Conservation (phyloP, 768 basidiomycete genomes). For the Hericium coralloides region DNA sequence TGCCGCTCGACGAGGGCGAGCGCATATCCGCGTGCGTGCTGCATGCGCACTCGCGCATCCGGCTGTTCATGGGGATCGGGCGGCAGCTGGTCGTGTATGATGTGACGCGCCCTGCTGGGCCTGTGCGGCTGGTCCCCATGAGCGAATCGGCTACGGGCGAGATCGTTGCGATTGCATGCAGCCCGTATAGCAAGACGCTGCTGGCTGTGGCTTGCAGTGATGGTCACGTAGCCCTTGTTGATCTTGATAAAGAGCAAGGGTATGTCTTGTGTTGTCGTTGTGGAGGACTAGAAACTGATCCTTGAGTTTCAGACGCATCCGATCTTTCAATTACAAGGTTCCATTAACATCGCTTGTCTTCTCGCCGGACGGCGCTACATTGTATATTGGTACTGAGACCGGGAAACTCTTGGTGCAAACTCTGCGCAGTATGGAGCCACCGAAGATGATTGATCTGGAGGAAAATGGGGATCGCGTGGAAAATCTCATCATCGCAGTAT, state of each 20-base stretch:
- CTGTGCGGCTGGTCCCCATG: constrained; percentile 43
- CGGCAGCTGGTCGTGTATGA: constrained; percentile 55
- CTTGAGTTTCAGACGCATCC: constrained; percentile 39
- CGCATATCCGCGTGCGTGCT: constrained; percentile 45
- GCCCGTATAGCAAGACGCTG: constrained; percentile 72
- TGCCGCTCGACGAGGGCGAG: constrained; percentile 29
- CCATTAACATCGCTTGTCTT: constrained; percentile 55
- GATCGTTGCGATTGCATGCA: constrained; percentile 50
- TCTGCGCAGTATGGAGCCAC: constrained; percentile 56
- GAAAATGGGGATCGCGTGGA: constrained; percentile 38
- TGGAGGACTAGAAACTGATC: background rate
- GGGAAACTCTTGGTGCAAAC: constrained; percentile 60
- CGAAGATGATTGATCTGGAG: constrained; percentile 44
- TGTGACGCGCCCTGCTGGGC: constrained; percentile 44
- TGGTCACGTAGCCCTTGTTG: constrained; percentile 51
- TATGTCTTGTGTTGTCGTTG: constrained; percentile 20
- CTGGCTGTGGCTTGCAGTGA: constrained; percentile 46
- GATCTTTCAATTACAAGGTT: constrained; percentile 43
- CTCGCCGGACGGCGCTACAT: constrained; percentile 57
- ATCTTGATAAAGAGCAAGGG: constrained; percentile 72
- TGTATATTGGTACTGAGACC: constrained; percentile 56
- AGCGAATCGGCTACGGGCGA: constrained; percentile 34
- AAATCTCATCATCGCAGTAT: constrained; percentile 50
- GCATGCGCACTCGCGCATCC: constrained; percentile 53
- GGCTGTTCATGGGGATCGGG: constrained; percentile 46